A percentile compares a stretch with the other conserved stretches of the same genome.
Conservation (phyloP, 2,329 filamentous ascomycete genomes). For the Cryphonectria japonica region DNA sequence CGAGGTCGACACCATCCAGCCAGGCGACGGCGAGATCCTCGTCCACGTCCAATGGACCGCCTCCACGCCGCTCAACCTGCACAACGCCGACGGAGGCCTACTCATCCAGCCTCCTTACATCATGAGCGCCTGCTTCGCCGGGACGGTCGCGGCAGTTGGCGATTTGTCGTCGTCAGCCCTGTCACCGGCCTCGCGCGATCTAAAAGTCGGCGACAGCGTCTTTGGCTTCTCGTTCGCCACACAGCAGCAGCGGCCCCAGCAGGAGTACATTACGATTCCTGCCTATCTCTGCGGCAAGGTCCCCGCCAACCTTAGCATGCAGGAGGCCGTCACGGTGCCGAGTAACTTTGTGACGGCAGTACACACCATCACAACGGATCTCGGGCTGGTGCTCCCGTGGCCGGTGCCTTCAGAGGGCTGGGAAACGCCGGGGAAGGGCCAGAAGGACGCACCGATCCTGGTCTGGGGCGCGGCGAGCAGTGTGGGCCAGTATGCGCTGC, state of each 20-base stretch:
- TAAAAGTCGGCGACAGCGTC: slow-evolving; percentile 59
- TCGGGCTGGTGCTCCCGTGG: slow-evolving; percentile 60
- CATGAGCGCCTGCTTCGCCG: slow-evolving; percentile 55
- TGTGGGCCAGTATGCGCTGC: slow-evolving; percentile 54
- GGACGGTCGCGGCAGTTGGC: slow-evolving; percentile 57
- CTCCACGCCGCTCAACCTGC: slow-evolving; percentile 64
- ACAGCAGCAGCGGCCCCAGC: slow-evolving; percentile 54
- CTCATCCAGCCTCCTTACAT: slow-evolving; percentile 54
- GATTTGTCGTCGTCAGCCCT: slow-evolving; percentile 30
- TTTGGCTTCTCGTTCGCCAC: slow-evolving; percentile 57
- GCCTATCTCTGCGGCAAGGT: slow-evolving; percentile 53
- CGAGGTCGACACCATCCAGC: slow-evolving; percentile 37
- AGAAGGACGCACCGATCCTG: slow-evolving; percentile 46
- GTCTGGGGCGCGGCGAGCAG: slow-evolving; percentile 58
- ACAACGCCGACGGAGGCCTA: slow-evolving; percentile 63
- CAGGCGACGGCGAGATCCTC: slow-evolving; percentile 52
- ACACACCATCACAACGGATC: slow-evolving; percentile 54
- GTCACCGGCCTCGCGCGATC: slow-evolving; percentile 35
- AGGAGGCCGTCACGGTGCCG: slow-evolving; percentile 56
- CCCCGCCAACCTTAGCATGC: slow-evolving; percentile 44
- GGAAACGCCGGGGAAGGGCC: slow-evolving; percentile 35
- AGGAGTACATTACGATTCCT: slow-evolving; percentile 57
- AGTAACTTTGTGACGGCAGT: slow-evolving; percentile 64
- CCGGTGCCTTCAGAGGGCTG: slow-evolving; percentile 50
- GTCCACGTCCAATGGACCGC: slow-evolving; percentile 62